phyloP scores from a whole-genome alignment of 129 eudicot genomes.

The Lonicera japonica region DNA sequence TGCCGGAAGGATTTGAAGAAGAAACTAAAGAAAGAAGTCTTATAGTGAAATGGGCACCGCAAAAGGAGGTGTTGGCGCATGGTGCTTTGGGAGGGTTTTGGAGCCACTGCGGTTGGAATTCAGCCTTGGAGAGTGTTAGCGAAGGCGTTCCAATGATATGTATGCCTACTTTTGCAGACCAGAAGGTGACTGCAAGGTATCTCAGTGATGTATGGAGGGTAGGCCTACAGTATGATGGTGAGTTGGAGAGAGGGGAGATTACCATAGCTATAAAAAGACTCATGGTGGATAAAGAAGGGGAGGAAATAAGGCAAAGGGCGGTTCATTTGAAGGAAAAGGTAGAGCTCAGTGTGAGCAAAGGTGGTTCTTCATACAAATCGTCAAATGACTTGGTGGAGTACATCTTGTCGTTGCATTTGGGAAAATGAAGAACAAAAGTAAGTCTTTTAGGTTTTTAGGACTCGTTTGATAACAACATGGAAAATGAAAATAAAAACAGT shows the following conservation, averaged over 20 bases:
- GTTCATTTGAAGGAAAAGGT: conserved; percentile 23
- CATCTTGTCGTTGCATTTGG: conserved; percentile 19
- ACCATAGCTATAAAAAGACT: conserved; percentile 24
- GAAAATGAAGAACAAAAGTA: neutral
- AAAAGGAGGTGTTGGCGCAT: conserved; percentile 47
- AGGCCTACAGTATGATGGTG: conserved; percentile 32
- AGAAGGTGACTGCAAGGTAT: conserved; percentile 32
- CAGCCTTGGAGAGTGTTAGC: no score
- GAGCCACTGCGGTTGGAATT: conserved; percentile 66
- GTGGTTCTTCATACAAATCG: conserved; percentile 30
- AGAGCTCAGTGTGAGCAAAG: conserved; percentile 7
- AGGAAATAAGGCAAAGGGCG: conserved; percentile 31
- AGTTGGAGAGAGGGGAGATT: conserved; percentile 23
- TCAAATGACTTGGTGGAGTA: conserved; percentile 21
- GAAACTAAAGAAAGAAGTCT: conserved; percentile 25
- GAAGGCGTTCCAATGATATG: conserved; percentile 49
- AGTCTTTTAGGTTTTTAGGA: no score
- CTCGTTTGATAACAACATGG: no score
- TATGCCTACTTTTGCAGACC: conserved; percentile 35
- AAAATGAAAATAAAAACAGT: no score
- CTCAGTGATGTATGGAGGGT: conserved; percentile 33
- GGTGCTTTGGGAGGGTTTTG: conserved; percentile 42
- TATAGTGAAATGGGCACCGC: conserved; percentile 56
- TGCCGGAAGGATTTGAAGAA: conserved; percentile 35
- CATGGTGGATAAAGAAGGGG: conserved; percentile 41